Evolutionary conservation across 805 yeast species (phyloP), one percentile per base, ranked within the genome.

Genomic region (Nakazawaea pomicola): DNA sequence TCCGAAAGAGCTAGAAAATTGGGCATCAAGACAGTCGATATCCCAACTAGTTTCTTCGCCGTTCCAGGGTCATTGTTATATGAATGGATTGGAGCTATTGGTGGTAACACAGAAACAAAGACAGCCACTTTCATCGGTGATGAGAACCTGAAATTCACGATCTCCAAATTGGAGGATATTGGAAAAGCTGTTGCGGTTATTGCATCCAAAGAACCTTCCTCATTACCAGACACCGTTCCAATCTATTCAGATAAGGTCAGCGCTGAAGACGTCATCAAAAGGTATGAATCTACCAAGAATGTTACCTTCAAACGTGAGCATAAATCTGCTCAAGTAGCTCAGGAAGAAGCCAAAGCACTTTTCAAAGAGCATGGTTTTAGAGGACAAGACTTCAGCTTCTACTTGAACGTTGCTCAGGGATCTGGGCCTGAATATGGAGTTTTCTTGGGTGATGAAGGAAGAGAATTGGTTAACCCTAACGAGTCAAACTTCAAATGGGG

Each of bases 11-110:
- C 72, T 15, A 64, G 78, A 49, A 56, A 50, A 1, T 52, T 57
- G 8, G 78, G 79, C 12, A 43, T 74, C 41, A 76, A 75, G 54
- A 65, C 68, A 0, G 67, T 73, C 38, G 74, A 68, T 47, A 49
- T 76, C 12, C 24, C 43, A 36, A 70, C 74, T 12, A 53, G 65
- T 0, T 52, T 61, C 27, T 74, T 75, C 48, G 63, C 60, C 1
- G 49, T 40, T 6, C 58, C 56, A n/a, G 70, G 68, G 4, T 19
- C 52, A 2, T 64, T 58, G 51, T 45, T 64, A 33, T 63, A 63
- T 44, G 68, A 62, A 27, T 38, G 49, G 14, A 52, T 65, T 11
- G 63, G 55, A 7, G 56, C 54, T 14, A 55, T 63, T 37, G 74
- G 74, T 9, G 55, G 62, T 38, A 62, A 72, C 43, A 40, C 56